Conservation (phyloP, 345 rosid genomes). For the Limnanthes douglasii region DNA sequence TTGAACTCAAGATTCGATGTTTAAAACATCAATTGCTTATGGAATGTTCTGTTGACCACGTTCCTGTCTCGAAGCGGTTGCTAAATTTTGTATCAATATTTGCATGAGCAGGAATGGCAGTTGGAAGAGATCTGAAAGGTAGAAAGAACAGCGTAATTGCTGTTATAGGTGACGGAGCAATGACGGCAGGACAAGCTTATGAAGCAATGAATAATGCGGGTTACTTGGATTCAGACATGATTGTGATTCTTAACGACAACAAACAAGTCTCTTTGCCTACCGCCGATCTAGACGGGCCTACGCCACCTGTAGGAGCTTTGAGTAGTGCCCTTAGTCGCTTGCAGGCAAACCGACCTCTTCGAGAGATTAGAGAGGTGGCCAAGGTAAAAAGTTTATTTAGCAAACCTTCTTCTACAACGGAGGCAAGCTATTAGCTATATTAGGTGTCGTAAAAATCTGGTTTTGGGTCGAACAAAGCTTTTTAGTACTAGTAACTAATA, state of each 20-base stretch:
- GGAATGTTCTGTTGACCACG: too few species aligned
- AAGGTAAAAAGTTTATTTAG: too few species aligned
- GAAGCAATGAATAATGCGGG: constrained; percentile 99
- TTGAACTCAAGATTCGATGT: too few species aligned
- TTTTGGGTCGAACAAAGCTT: too few species aligned
- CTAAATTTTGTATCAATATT: too few species aligned
- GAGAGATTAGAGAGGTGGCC: constrained; percentile 95
- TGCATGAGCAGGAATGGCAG: constrained; percentile 83
- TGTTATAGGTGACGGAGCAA: constrained; percentile 95
- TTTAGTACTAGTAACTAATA: too few species aligned
- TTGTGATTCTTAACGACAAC: constrained; percentile 94
- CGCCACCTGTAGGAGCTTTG: constrained; percentile 92
- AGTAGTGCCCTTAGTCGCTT: constrained; percentile 93
- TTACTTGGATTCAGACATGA: constrained; percentile 91
- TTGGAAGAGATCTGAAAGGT: constrained; percentile 85
- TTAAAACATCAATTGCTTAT: too few species aligned
- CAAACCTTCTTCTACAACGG: too few species aligned
- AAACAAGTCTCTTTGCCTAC: constrained; percentile 96
- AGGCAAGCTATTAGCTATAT: too few species aligned
- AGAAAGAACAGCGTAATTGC: constrained; percentile 57
- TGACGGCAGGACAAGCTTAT: constrained; percentile 99
- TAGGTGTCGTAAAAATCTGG: too few species aligned
- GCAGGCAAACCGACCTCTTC: constrained; percentile 86
- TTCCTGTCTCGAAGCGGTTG: too few species aligned
- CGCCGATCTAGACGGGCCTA: constrained; percentile 85